phyloP scores from a whole-genome alignment of 805 yeast species.

The Metschnikowia corniflorae region DNA sequence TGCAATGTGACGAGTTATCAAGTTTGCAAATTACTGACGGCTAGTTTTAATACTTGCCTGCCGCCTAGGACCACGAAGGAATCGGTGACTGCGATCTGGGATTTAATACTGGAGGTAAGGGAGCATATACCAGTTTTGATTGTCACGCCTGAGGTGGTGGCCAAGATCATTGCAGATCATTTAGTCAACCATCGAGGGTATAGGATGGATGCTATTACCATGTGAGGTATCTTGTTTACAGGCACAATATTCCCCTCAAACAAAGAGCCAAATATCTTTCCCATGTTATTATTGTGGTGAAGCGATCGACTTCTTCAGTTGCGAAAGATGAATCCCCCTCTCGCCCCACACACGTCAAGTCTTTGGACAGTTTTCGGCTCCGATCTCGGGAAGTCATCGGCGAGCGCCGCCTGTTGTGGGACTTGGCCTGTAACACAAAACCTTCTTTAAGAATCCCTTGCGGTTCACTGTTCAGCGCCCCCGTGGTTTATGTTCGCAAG shows the following conservation, averaged over 20 bases:
- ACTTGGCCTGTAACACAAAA: no score
- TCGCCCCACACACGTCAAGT: no score
- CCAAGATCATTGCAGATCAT: slow-evolving; percentile 71
- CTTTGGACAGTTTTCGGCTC: no score
- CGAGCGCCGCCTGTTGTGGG: no score
- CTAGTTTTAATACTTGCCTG: slow-evolving; percentile 84
- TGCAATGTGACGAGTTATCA: slow-evolving; percentile 96
- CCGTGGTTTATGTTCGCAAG: no score
- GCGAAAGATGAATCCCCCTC: no score
- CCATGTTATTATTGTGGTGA: no score
- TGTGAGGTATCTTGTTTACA: slow-evolving; percentile 92
- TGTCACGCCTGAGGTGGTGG: slow-evolving; percentile 72
- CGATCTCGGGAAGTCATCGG: no score
- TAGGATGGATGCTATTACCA: slow-evolving; percentile 91
- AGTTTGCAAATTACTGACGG: slow-evolving; percentile 92
- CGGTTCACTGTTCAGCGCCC: no score
- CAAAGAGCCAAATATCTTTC: slow-evolving; percentile 87
- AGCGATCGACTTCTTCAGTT: no score
- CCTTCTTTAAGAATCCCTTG: no score
- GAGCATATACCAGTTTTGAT: slow-evolving; percentile 98
- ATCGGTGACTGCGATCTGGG: slow-evolving; percentile 92
- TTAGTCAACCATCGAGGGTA: slow-evolving; percentile 90
- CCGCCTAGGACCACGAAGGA: slow-evolving; percentile 98
- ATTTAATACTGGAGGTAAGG: slow-evolving; percentile 99
- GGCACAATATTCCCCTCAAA: slow-evolving; percentile 86